Conservation (phyloP, 2,329 filamentous ascomycete species). For the Ascocoryne sarcoides region DNA sequence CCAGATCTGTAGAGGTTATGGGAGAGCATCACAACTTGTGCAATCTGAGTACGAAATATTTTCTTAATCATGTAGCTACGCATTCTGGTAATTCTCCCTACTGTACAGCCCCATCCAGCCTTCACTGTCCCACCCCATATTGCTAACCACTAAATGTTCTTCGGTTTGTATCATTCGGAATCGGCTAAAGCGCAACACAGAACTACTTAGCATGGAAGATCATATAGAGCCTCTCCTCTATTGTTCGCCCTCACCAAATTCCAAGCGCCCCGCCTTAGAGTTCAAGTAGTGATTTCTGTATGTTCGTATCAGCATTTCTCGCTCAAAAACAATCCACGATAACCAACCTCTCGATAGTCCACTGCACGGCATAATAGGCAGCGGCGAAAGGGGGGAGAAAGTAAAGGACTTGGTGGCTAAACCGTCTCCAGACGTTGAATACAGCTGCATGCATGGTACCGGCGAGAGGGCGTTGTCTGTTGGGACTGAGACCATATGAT, state of each 20-base stretch:
- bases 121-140: not conserved
- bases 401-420: conserved; percentile 81
- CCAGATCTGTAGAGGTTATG: too few relatives aligned
- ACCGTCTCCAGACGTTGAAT: conserved; percentile 92
- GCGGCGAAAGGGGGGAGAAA: conserved; percentile 68
- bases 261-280: conserved; percentile 62
- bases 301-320: conserved; percentile 1
- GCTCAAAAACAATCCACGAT: too few relatives aligned
- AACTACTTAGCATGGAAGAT: conserved; percentile 15
- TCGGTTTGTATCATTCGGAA: not conserved
- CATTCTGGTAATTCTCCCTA: too few relatives aligned
- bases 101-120: too few relatives aligned
- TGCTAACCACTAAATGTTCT: not conserved
- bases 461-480: conserved; percentile 83
- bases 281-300: conserved; percentile 71
- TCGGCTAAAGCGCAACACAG: conserved; percentile 21
- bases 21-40: too few relatives aligned
- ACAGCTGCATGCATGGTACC: conserved; percentile 70
- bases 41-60: too few relatives aligned
- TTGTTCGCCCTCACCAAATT: conserved; percentile 37
- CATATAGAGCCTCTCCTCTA: conserved; percentile 12
- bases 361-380: conserved; percentile 78
- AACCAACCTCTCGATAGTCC: conserved; percentile 82
- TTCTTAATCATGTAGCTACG: too few relatives aligned
- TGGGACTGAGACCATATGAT: conserved; percentile 70